Percentiles rank a stretch among this genome's conserved stretches.
phyloP scores from a whole-genome alignment of 148 eudicot genomes.

The Rhododendron griersonianum region DNA sequence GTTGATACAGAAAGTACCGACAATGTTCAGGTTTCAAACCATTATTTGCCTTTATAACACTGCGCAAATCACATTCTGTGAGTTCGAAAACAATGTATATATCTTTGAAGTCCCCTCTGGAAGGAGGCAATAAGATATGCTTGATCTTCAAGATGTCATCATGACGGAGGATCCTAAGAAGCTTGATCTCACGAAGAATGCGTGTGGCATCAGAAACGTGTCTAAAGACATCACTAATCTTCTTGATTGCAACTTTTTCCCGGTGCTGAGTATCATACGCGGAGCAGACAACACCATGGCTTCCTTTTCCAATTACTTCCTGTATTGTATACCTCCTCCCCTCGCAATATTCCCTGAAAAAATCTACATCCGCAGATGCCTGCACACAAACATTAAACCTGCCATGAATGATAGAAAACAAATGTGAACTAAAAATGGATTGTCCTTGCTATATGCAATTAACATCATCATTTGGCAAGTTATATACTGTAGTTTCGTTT shows the following conservation, averaged over 20 bases:
- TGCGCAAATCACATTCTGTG: not conserved
- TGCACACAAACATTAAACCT: not conserved
- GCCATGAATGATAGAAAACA: not conserved
- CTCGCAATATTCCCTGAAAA: not conserved
- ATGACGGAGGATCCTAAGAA: not conserved
- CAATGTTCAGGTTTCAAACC: not conserved
- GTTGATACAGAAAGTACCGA: not conserved
- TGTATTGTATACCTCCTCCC: not conserved
- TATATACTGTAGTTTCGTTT: not conserved
- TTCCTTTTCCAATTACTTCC: slow-evolving; percentile 1
- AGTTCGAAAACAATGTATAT: not conserved
- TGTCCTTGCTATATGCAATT: not conserved
- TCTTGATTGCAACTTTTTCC: not conserved
- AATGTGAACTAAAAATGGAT: not conserved
- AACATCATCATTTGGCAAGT: not conserved
- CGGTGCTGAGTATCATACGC: not conserved
- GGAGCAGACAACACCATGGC: not conserved
- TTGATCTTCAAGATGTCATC: not conserved
- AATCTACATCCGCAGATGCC: not conserved
- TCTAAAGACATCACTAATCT: not conserved
- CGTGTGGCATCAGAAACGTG: slow-evolving; percentile 3
- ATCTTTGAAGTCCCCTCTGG: not conserved
- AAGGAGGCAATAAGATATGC: slow-evolving; percentile 1
- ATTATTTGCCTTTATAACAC: not conserved
- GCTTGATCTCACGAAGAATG: slow-evolving; percentile 2